These are phyloP conservation scores for Fusarium coicis DNA, from an alignment of 2,329 filamentous ascomycete species.

Conservation along the genomic window DNA sequence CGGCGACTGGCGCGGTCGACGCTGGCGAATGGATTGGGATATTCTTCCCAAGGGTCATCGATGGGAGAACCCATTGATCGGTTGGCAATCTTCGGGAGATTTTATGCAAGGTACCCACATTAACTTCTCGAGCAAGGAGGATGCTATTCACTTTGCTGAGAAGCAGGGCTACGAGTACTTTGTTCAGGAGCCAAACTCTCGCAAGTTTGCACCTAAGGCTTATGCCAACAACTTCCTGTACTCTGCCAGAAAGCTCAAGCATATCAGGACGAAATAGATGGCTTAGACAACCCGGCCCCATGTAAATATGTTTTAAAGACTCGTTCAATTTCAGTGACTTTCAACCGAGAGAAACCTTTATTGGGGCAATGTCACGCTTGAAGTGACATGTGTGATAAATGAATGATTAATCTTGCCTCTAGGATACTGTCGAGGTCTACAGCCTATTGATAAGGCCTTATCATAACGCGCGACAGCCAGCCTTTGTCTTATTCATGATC, in stretches of 20 bases:
- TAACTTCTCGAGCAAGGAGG: conserved; percentile 92
- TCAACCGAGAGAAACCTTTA: background rate
- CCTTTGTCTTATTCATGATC: conserved; percentile 22
- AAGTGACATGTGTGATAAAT: background rate
- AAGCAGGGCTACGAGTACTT: conserved; percentile 99
- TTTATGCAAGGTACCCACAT: conserved; percentile 94
- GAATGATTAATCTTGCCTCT: background rate
- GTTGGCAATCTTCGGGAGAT: conserved; percentile 96
- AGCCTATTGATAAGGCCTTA: background rate
- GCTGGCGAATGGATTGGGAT: conserved; percentile 99
- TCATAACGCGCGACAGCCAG: conserved; percentile 32
- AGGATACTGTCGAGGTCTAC: background rate
- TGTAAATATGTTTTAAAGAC: conserved; percentile 47
- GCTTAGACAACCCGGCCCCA: conserved; percentile 8
- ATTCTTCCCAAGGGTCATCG: conserved; percentile 89
- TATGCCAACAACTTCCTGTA: conserved; percentile 98
- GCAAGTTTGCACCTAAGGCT: conserved; percentile 86
- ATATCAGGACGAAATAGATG: conserved; percentile 80
- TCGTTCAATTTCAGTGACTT: conserved; percentile 23
- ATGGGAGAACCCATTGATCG: conserved; percentile 99
- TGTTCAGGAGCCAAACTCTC: conserved; percentile 93
- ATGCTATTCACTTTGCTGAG: conserved; percentile 93
- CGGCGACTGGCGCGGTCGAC: conserved; percentile 82
- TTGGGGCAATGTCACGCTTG: background rate
- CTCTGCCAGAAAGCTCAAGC: conserved; percentile 86